Evolutionary conservation across 1,284 basidiomycete species (phyloP), one percentile per base, ranked within the genome.

Genomic region (Marasmius fiardii): DNA sequence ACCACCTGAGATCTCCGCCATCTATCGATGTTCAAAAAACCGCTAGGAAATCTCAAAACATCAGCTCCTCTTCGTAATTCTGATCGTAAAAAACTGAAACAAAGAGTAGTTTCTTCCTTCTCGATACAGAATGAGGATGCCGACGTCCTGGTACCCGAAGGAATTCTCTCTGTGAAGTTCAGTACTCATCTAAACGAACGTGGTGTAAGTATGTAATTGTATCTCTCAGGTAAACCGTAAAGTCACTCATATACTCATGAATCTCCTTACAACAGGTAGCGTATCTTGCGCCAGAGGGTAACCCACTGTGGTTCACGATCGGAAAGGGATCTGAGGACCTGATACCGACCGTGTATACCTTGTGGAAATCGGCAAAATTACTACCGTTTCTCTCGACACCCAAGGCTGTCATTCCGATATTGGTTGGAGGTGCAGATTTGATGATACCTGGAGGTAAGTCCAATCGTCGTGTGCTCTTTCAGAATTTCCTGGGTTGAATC

Each of bases 221-320:
- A n/a, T n/a, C n/a, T n/a, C n/a, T n/a, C n/a, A n/a, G n/a, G n/a
- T n/a, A n/a, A n/a, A n/a, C n/a, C n/a, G n/a, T n/a, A n/a, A n/a
- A n/a, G n/a, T 52, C 50, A 54, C 39, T 39, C 43, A 8, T 24
- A 43, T 23, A 28, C 51, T 48, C 26, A n/a, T 54, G 7, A 28
- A 28, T 52, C 34, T 34, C 55, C 6, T 50, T 47, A 28, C 53
- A 24, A 4, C 55, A 88, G 86, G 71, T 82, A 23, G 79, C 81
- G 3, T 88, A 90, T 68, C 65, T 88, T n/a, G 79, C 82, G 3
- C 68, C 79, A 1, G 82, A 86, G 24, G 88, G 90, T 12, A 84
- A 92, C 64, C 91, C 92, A 1, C 71, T 94, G 21, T 94, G 92
- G 91, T 90, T 94, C 67, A 82, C 83, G 0, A 68, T 90, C 31